These are phyloP conservation scores for Geranomyces variabilis DNA, from an alignment of 192 early-diverging fungal genomes.

Conservation along the genomic window DNA sequence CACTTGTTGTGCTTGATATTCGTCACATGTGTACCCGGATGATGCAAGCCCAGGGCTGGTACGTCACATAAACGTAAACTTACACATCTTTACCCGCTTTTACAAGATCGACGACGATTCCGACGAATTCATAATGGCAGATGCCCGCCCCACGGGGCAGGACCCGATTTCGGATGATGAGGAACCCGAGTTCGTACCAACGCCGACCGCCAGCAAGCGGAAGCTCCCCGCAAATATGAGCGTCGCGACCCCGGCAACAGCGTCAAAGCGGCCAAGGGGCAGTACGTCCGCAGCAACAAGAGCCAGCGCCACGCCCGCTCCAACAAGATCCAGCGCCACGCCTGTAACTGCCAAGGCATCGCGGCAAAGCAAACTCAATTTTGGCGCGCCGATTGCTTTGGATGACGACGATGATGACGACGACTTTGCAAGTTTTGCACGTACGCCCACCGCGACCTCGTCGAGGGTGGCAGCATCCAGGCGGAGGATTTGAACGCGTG, in stretches of 20 bases:
- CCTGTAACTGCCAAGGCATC: not conserved
- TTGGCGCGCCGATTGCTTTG: conserved; percentile 8
- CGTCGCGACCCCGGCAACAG: not conserved
- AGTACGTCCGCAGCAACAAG: conserved; percentile 6
- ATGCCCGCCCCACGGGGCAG: not conserved
- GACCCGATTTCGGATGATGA: conserved; percentile 9
- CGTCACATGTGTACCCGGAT: too few species aligned
- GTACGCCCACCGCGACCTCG: not conserved
- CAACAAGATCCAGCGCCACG: not conserved
- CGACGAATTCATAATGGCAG: not conserved
- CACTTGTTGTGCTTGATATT: too few species aligned
- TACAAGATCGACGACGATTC: not conserved
- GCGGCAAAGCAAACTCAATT: conserved; percentile 20
- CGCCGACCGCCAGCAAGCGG: not conserved
- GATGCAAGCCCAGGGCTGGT: too few species aligned
- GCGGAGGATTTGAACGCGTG: too few species aligned
- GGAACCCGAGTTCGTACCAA: not conserved
- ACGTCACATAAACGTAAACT: too few species aligned
- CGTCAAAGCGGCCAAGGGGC: not conserved
- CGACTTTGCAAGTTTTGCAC: conserved; percentile 16
- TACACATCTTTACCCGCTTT: too few species aligned
- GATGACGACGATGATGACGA: conserved; percentile 24
- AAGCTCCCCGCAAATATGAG: not conserved
- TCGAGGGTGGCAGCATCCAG: too few species aligned
- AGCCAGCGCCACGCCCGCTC: not conserved